Evolutionary conservation across 75 land plant genomes (phyloP).

Genomic region (Isoetes taiwanensis): DNA sequence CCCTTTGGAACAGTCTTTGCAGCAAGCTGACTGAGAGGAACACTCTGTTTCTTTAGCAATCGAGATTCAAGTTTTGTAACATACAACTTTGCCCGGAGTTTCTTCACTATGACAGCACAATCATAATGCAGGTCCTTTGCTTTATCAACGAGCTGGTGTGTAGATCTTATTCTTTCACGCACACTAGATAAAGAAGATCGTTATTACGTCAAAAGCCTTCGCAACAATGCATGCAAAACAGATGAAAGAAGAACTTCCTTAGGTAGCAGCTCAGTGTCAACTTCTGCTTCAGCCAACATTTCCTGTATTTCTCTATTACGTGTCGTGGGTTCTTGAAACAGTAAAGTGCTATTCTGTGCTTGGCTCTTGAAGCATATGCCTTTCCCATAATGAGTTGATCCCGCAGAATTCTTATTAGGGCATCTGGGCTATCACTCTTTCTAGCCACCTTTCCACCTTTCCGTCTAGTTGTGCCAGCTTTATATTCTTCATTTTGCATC

Average conservation of each 20-base stretch:
- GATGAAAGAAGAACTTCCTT: too few relatives aligned
- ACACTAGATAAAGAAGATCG: too few relatives aligned
- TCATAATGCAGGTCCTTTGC: conserved; percentile 3
- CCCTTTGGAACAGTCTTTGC: conserved; percentile 7
- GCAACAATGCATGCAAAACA: too few relatives aligned
- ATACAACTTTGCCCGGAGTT: not conserved
- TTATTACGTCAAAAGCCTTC: too few relatives aligned
- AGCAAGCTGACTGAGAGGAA: conserved; percentile 2
- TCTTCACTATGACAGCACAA: not conserved
- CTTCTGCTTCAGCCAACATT: not conserved
- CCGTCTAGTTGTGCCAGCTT: too few relatives aligned
- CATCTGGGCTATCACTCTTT: not conserved
- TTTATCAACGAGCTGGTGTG: not conserved
- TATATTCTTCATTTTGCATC: too few relatives aligned
- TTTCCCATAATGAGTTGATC: conserved; percentile 5
- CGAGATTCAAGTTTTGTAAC: not conserved
- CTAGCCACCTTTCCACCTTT: too few relatives aligned
- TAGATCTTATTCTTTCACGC: conserved; percentile 2
- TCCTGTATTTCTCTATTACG: conserved; percentile 1
- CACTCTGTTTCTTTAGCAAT: conserved; percentile 5
- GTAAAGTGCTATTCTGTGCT: not conserved
- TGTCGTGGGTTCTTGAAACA: not conserved
- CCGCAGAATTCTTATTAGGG: not conserved
- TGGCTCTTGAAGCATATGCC: not conserved
- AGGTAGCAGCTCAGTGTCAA: not conserved